phyloP scores from a whole-genome alignment of 1,284 basidiomycete species.

The Pseudozyma hubeiensis region DNA sequence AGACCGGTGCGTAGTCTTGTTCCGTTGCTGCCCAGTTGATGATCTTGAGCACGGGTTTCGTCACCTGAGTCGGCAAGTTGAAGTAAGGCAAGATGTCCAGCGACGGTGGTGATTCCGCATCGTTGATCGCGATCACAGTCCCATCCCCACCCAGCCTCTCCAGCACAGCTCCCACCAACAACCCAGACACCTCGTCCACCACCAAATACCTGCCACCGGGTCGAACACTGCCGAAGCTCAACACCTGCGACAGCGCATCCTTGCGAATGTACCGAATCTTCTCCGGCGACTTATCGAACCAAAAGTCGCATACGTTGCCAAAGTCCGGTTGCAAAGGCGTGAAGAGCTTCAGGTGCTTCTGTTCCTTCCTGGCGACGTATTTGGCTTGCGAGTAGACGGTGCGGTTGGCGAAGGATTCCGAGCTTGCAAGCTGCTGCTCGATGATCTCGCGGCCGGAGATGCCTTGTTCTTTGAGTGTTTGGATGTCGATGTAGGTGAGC shows the following conservation, averaged over 20 bases:
- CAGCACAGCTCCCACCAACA: slow-evolving; percentile 85
- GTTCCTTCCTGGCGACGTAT: slow-evolving; percentile 64
- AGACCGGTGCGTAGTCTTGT: slow-evolving; percentile 41
- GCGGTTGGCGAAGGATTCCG: slow-evolving; percentile 56
- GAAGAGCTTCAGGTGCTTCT: slow-evolving; percentile 83
- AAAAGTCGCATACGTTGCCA: slow-evolving; percentile 88
- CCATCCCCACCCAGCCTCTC: slow-evolving; percentile 79
- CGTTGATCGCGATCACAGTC: slow-evolving; percentile 84
- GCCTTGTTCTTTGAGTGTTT: slow-evolving; percentile 64
- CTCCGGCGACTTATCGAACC: slow-evolving; percentile 76
- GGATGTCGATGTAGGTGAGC: slow-evolving; percentile 66
- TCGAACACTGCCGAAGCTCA: slow-evolving; percentile 83
- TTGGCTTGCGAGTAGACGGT: slow-evolving; percentile 66
- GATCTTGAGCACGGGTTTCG: slow-evolving; percentile 35
- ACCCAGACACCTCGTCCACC: slow-evolving; percentile 87
- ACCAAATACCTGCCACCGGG: slow-evolving; percentile 88
- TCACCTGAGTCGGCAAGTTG: slow-evolving; percentile 71
- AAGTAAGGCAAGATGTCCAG: slow-evolving; percentile 89
- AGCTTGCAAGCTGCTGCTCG: slow-evolving; percentile 57
- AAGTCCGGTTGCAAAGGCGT: slow-evolving; percentile 88
- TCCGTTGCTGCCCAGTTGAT: slow-evolving; percentile 63
- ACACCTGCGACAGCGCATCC: slow-evolving; percentile 88
- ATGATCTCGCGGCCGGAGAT: slow-evolving; percentile 65
- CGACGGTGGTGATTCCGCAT: slow-evolving; percentile 91
- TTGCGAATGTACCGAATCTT: slow-evolving; percentile 86